Base-by-base conservation (phyloP, 2,329 filamentous ascomycete species). In the Cladosporium sp. region DNA sequence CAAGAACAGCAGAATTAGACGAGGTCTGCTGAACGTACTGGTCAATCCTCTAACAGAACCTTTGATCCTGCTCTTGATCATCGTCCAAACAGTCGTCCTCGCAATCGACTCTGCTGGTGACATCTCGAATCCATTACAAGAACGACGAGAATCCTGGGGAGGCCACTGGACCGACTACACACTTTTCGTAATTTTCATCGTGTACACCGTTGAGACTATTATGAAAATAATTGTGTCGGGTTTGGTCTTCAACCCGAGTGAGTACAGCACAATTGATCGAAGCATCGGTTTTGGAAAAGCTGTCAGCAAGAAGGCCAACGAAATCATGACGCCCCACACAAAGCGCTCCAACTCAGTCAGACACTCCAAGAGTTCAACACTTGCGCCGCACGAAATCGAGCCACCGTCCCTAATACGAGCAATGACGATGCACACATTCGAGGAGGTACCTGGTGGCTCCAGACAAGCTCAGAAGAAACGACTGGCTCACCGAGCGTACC, bases 171-270 rank as follows among this genome's bases (percentile, higher is more conserved):
- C 92, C 68, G 92, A 97, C 77, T 96, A 89, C 84, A 88, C 90
- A 28, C 86, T 98, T 66, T 84, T 98, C 54, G 88, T 79, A 1
- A 87, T 99, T 6, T 99, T 99, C 77, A 83, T 90, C 66, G 86
- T 99, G 59, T 99, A 98, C 76, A 97, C 93, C 0, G 74, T 96
- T 26, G 96, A 99, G 78, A 85, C 96, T 41, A 81, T 90, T 65
- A 88, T 92, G 68, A 90, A 93, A 65, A 89, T 93, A 51, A 90
- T 99, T 67, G 96, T 99, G 0, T 99, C 95, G 0, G 96, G 95
- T 0, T 91, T 99, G 72, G 84, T 99, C 36, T 83, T 96, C 70
- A 99, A 99, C 75, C 91, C 95, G 1, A 82, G 88, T 10, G 93
- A 97, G 75, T 97, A 97, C 78, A 97, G 92, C 78, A 96, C 93